A percentile compares a stretch with the other conserved stretches of the same genome.
Conservation (phyloP, 768 basidiomycete genomes). For the Podaxis sp. region DNA sequence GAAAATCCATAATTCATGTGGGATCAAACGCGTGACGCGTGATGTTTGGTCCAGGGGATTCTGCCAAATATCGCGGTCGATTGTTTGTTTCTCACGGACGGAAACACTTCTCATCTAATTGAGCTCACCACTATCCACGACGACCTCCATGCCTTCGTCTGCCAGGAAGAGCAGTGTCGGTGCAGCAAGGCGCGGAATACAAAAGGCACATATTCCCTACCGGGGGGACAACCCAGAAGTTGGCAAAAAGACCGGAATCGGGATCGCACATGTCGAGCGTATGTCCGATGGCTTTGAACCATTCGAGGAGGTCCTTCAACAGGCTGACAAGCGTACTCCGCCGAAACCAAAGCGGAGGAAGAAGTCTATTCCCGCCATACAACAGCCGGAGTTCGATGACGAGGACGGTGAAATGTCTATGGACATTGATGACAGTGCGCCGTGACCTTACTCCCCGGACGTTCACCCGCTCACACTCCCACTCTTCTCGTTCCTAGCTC, state of each 20-base stretch:
- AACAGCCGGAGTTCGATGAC: slow-evolving; percentile 38
- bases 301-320: slow-evolving; percentile 71
- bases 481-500: slow-evolving; percentile 28
- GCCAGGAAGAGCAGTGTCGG: slow-evolving; percentile 47
- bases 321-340: slow-evolving; percentile 66
- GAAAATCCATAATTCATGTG: background rate
- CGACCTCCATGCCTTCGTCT: slow-evolving; percentile 38
- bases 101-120: background rate
- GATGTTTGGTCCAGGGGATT: background rate
- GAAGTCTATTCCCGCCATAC: slow-evolving; percentile 32
- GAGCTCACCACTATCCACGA: background rate
- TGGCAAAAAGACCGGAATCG: slow-evolving; percentile 79
- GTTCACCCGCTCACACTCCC: background rate
- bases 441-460: background rate
- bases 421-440: slow-evolving; percentile 68
- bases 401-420: slow-evolving; percentile 73
- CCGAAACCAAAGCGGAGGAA: slow-evolving; percentile 51
- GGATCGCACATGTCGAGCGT: slow-evolving; percentile 64
- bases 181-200: slow-evolving; percentile 50
- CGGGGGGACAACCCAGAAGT: slow-evolving; percentile 74
- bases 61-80: slow-evolving; percentile 11
- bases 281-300: slow-evolving; percentile 83
- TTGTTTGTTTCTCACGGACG: slow-evolving; percentile 16
- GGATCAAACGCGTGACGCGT: slow-evolving; percentile 13
- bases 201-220: slow-evolving; percentile 72